These are phyloP conservation scores for Crithidia thermophila DNA, from an alignment of 208 protist genomes.

Conservation along the genomic window DNA sequence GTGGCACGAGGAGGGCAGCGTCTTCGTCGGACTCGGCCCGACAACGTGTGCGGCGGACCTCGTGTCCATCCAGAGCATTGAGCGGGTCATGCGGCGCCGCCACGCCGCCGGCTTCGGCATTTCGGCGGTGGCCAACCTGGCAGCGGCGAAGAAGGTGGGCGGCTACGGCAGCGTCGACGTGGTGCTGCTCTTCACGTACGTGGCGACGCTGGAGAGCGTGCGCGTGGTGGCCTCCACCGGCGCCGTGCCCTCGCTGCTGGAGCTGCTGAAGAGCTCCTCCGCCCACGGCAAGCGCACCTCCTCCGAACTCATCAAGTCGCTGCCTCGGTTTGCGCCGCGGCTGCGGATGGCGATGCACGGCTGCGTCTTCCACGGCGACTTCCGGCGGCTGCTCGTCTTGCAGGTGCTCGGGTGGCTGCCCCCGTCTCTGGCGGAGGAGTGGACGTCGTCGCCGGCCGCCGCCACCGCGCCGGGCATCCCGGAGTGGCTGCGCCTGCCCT, in stretches of 20 bases:
- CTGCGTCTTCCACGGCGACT: slow-evolving; percentile 32
- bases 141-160: slow-evolving; percentile 34
- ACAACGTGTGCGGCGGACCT: slow-evolving; percentile 60
- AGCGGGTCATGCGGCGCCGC: slow-evolving; percentile 68
- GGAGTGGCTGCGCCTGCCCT: slow-evolving; percentile 10
- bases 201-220: slow-evolving; percentile 60
- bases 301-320: neutral
- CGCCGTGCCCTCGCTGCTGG: slow-evolving; percentile 61
- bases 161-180: slow-evolving; percentile 46
- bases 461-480: neutral
- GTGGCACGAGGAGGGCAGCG: slow-evolving; percentile 60
- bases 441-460: neutral
- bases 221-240: slow-evolving; percentile 46
- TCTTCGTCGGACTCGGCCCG: slow-evolving; percentile 63
- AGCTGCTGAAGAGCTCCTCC: slow-evolving; percentile 34
- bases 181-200: slow-evolving; percentile 52
- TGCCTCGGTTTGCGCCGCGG: slow-evolving; percentile 7
- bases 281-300: neutral
- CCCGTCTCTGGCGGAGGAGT: slow-evolving; percentile 5
- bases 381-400: slow-evolving; percentile 60
- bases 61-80: slow-evolving; percentile 57
- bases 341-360: slow-evolving; percentile 14
- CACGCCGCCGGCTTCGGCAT: slow-evolving; percentile 71
- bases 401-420: slow-evolving; percentile 78
- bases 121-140: slow-evolving; percentile 49